These are phyloP conservation scores for Eucalyptus curtisii DNA, from an alignment of 345 rosid genomes.

Conservation along the genomic window DNA sequence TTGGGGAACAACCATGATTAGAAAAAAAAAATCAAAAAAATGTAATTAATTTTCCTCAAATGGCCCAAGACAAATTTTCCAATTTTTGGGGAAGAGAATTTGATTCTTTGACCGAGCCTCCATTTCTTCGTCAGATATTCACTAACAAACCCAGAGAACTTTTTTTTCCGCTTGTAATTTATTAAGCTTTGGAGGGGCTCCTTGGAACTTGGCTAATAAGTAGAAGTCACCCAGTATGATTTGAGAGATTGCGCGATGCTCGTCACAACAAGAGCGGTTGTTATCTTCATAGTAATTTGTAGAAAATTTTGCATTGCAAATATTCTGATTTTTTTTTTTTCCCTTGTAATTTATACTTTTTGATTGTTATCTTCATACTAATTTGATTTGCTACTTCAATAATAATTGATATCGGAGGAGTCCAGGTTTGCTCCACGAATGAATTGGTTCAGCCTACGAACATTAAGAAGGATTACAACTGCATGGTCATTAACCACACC, in stretches of 20 bases:
- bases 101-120: background rate
- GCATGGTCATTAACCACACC: background rate
- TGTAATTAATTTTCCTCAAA: background rate
- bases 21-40: background rate
- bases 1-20: background rate
- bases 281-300: too few species aligned
- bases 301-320: too few species aligned
- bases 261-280: too few species aligned
- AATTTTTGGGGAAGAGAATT: background rate
- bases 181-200: too few species aligned
- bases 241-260: too few species aligned
- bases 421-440: background rate
- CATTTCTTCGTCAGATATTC: background rate
- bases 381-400: too few species aligned
- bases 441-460: background rate
- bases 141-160: background rate
- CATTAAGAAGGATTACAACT: background rate
- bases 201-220: too few species aligned
- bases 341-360: too few species aligned
- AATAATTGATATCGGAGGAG: background rate
- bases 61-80: background rate
- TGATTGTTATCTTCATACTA: too few species aligned
- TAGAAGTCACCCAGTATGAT: too few species aligned
- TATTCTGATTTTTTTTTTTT: too few species aligned
- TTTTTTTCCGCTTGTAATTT: too few species aligned